Percentiles rank a stretch among this genome's conserved stretches.
These are phyloP conservation scores for Sarocladium kiliense DNA, from an alignment of 2,329 filamentous ascomycete species.

Conservation along the genomic window DNA sequence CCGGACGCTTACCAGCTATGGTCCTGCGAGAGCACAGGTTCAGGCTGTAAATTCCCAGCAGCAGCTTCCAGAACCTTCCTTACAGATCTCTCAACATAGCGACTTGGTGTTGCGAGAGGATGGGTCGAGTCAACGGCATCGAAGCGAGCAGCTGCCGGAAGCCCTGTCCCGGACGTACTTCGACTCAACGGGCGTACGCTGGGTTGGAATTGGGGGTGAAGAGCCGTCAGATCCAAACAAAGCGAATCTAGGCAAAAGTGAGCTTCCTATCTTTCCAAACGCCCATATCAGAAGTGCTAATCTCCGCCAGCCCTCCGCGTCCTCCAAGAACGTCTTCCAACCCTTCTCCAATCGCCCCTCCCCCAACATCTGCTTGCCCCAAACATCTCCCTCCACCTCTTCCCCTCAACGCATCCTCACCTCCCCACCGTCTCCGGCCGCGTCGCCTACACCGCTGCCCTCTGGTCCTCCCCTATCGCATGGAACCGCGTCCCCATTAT, in stretches of 20 bases:
- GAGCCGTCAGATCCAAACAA: conserved; percentile 50
- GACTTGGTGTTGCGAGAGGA: not conserved
- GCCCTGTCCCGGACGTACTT: conserved; percentile 24
- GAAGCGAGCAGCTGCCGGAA: not conserved
- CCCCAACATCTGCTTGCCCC: conserved; percentile 74
- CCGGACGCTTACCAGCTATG: conserved; percentile 21
- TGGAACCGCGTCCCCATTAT: conserved; percentile 92
- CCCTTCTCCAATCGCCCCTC: conserved; percentile 59
- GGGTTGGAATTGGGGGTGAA: conserved; percentile 22
- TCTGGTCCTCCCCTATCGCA: conserved; percentile 93
- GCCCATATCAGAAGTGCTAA: not conserved
- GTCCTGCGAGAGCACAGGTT: conserved; percentile 25
- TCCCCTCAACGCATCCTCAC: conserved; percentile 74
- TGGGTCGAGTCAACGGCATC: not conserved
- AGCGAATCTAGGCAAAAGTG: conserved; percentile 59
- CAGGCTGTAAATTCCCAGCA: conserved; percentile 15
- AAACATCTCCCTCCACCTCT: conserved; percentile 65
- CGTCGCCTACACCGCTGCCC: conserved; percentile 83
- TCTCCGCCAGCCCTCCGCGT: conserved; percentile 50
- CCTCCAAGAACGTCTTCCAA: conserved; percentile 62
- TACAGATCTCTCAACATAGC: not conserved
- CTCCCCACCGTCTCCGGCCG: conserved; percentile 89
- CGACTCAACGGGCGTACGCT: conserved; percentile 23
- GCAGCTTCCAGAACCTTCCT: conserved; percentile 2
- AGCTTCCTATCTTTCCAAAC: conserved; percentile 20